Conservation (phyloP, 2,329 filamentous ascomycete genomes). For the Spiromastix sp. region DNA sequence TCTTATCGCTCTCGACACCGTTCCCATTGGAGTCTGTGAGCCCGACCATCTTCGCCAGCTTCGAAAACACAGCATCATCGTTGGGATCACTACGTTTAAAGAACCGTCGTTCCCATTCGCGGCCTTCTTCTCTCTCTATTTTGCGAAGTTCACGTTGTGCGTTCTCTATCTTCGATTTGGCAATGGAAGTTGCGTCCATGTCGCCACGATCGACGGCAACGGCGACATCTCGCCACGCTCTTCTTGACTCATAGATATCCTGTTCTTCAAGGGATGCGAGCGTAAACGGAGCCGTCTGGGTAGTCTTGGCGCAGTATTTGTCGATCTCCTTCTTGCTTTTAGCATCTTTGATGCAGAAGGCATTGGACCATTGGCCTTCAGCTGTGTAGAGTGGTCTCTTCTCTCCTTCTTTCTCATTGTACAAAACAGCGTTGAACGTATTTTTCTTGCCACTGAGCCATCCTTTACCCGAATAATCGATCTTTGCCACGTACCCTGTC, state of each 20-base stretch:
- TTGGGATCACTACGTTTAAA: constrained; percentile 45
- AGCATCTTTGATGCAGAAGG: constrained; percentile 66
- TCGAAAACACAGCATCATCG: constrained; percentile 29
- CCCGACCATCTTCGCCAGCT: constrained; percentile 33
- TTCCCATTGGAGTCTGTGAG: constrained; percentile 24
- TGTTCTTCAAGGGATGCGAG: constrained; percentile 67
- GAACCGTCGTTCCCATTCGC: constrained; percentile 73
- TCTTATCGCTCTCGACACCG: constrained; percentile 51
- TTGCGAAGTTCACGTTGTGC: constrained; percentile 68
- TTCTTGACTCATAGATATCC: constrained; percentile 75
- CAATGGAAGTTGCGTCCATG: constrained; percentile 65
- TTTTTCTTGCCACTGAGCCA: constrained; percentile 97
- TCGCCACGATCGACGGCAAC: constrained; percentile 70
- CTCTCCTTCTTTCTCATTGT: constrained; percentile 55
- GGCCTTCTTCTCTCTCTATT: constrained; percentile 63
- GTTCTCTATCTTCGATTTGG: constrained; percentile 86
- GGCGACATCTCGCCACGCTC: constrained; percentile 81
- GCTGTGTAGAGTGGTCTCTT: constrained; percentile 65
- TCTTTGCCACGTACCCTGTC: constrained; percentile 75
- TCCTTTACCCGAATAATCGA: constrained; percentile 87
- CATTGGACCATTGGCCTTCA: constrained; percentile 82
- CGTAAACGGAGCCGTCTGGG: constrained; percentile 54
- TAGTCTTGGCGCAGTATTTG: constrained; percentile 49
- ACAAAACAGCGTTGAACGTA: constrained; percentile 66
- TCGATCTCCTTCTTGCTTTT: constrained; percentile 43